Conservation (phyloP, 805 yeast species). For the Candida tibetensis region DNA sequence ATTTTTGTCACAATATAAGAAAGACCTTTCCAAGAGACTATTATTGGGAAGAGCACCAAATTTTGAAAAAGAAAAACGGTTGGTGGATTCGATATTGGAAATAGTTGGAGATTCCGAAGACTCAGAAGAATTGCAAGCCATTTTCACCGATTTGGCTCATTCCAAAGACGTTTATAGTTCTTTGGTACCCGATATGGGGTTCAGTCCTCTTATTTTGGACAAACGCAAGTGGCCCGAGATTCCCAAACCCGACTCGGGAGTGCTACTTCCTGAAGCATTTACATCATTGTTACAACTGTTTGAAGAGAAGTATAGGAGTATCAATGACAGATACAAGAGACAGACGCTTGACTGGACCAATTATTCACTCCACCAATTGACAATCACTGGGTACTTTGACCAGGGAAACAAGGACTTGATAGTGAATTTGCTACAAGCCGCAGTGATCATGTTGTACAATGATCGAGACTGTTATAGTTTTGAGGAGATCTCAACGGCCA, state of each 20-base stretch:
- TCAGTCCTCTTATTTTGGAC: conserved; percentile 32
- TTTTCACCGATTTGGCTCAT: conserved; percentile 33
- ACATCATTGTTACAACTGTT: conserved; percentile 19
- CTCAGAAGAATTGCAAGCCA: conserved; percentile 23
- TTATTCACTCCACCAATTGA: conserved; percentile 40
- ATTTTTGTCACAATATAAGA: conserved; percentile 29
- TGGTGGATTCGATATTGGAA: conserved; percentile 18
- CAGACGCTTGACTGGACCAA: conserved; percentile 41
- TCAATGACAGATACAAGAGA: conserved; percentile 20
- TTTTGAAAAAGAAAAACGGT: conserved; percentile 18
- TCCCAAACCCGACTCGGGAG: conserved; percentile 21
- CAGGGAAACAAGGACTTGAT: conserved; percentile 29
- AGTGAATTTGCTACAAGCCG: conserved; percentile 45
- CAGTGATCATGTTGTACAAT: conserved; percentile 38
- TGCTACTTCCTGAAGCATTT: conserved; percentile 25
- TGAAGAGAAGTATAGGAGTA: conserved; percentile 16
- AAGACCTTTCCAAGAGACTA: conserved; percentile 37
- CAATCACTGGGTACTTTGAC: conserved; percentile 30
- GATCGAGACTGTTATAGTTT: conserved; percentile 18
- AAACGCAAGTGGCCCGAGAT: conserved; percentile 41
- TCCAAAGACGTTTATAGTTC: conserved; percentile 17
- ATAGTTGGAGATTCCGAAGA: conserved; percentile 34
- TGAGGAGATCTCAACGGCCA: conserved; percentile 19
- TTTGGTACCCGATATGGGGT: conserved; percentile 16
- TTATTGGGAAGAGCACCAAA: conserved; percentile 22